These are phyloP conservation scores for Phialemoniopsis sp. DNA, from an alignment of 2,329 filamentous ascomycete species.

Conservation along the genomic window DNA sequence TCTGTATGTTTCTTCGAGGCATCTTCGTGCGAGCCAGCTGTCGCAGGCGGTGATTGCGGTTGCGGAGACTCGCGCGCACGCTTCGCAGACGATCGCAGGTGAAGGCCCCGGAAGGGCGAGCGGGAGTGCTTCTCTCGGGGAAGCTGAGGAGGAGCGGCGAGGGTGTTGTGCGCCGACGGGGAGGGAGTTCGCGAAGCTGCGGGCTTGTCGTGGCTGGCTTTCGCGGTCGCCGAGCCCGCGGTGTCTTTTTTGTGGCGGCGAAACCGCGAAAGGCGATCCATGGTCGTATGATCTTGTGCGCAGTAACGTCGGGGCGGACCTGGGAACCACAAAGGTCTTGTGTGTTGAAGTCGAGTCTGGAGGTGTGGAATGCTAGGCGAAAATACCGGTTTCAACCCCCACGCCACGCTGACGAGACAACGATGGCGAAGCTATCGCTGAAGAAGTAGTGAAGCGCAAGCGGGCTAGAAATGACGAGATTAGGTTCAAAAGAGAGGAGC, in stretches of 20 bases:
- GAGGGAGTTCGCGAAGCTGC: constrained; percentile 11
- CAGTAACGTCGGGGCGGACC: too few species aligned
- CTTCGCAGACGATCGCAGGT: constrained; percentile 20
- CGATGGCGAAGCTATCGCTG: too few species aligned
- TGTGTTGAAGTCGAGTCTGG: too few species aligned
- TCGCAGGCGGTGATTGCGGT: constrained; percentile 11
- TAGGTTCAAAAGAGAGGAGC: too few species aligned
- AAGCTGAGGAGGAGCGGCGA: constrained; percentile 11
- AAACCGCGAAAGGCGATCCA: constrained; percentile 24
- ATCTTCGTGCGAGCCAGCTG: constrained; percentile 1
- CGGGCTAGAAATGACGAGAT: too few species aligned
- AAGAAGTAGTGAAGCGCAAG: too few species aligned
- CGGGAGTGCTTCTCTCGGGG: constrained; percentile 5
- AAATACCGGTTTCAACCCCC: too few species aligned
- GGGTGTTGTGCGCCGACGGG: constrained; percentile 1
- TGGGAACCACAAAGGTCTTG: too few species aligned
- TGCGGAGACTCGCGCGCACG: constrained; percentile 20
- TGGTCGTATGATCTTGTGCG: constrained; percentile 5
- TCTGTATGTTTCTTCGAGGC: neutral
- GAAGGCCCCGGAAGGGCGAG: constrained; percentile 21
- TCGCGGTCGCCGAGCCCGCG: constrained; percentile 3
- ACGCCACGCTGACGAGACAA: too few species aligned
- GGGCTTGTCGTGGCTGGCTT: constrained; percentile 2
- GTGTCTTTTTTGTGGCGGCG: constrained; percentile 20
- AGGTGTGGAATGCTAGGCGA: too few species aligned